Evolutionary conservation across 495 filamentous ascomycete species (phyloP), one percentile per base, ranked within the genome.

Genomic region (Lindgomyces ingoldianus): DNA sequence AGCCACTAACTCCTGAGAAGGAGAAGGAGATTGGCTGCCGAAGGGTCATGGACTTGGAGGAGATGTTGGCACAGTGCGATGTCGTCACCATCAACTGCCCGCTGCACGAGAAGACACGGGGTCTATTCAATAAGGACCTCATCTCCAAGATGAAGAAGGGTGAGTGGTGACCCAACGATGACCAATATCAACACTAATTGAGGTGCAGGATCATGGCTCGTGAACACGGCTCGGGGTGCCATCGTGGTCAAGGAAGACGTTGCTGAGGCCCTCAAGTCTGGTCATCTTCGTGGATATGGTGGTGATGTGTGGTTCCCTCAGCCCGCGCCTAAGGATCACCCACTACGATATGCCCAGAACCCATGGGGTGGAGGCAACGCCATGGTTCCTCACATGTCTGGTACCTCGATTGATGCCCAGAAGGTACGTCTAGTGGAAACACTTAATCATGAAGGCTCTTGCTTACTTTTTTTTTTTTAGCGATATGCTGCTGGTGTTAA

Each of bases 161-260:
- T 86, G 77, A 73, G 82, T 70, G 26, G 12, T 16, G 4, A 11
- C 24, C 3, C 8, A 19, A 36, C 42, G 45, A 44, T 11, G 48
- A 29, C n/a, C 36, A 18, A 33, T 51, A 29, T 22, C 19, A 41
- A 25, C 24, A 21, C 47, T 64, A 50, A 67, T 19, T 33, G 53
- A 21, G 22, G n/a, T 33, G 19, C 59, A 89, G 88, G 90, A 68
- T 87, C 90, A 47, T 98, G 93, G 93, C 88, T 98, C 73, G 81
- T 98, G 80, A 98, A 98, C 86, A 98, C 94, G 25, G 94, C 94
- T 55, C 94, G 94, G 76, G 94, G 94, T 69, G 94, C 94, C 75
- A 98, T 98, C 73, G 94, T 98, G 62, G 94, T 97, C 75, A 98
- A 98, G 86, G 93, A 98, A 79, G 94, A 97, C 73, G 94, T 98